phyloP scores from a whole-genome alignment of 2,329 filamentous ascomycete genomes.

The Colletotrichum somersetense region DNA sequence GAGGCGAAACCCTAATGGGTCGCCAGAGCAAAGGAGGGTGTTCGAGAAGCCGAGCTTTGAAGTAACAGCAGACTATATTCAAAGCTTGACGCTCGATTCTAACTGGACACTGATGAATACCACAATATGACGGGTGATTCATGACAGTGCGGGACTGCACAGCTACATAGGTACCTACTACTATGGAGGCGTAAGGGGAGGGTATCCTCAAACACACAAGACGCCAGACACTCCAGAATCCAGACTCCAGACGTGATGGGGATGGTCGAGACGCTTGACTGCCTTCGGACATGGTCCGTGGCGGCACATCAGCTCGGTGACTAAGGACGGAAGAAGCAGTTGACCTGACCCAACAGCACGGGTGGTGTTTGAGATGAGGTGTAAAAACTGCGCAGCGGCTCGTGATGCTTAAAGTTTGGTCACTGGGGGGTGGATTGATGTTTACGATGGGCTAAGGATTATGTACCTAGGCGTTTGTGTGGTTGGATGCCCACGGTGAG shows the following conservation, averaged over 20 bases:
- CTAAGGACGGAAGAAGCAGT: conserved; percentile 29
- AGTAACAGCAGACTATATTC: conserved; percentile 10
- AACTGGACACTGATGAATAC: no score
- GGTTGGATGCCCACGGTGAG: conserved; percentile 37
- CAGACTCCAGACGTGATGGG: not conserved
- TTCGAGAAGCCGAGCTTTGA: conserved; percentile 15
- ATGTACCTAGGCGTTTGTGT: conserved; percentile 30
- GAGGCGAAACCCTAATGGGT: conserved; percentile 37
- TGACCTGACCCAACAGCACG: conserved; percentile 34
- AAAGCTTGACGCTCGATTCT: not conserved
- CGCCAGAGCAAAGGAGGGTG: conserved; percentile 16
- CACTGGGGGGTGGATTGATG: conserved; percentile 21
- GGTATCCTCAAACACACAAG: conserved; percentile 32
- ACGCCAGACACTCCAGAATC: conserved; percentile 6
- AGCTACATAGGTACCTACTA: not conserved
- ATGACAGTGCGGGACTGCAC: conserved; percentile 15
- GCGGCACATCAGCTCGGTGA: conserved; percentile 11
- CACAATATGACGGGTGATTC: conserved; percentile 23
- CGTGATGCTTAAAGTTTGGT: conserved; percentile 39
- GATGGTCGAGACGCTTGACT: conserved; percentile 7
- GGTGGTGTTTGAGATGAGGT: conserved; percentile 40
- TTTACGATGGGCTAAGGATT: conserved; percentile 40
- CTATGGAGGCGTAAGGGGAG: conserved; percentile 1
- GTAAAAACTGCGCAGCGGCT: conserved; percentile 39
- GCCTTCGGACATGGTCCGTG: conserved; percentile 33